Evolutionary conservation across 345 rosid genomes (phyloP), one percentile per base, ranked within the genome.

Genomic region (Gossypium turneri): DNA sequence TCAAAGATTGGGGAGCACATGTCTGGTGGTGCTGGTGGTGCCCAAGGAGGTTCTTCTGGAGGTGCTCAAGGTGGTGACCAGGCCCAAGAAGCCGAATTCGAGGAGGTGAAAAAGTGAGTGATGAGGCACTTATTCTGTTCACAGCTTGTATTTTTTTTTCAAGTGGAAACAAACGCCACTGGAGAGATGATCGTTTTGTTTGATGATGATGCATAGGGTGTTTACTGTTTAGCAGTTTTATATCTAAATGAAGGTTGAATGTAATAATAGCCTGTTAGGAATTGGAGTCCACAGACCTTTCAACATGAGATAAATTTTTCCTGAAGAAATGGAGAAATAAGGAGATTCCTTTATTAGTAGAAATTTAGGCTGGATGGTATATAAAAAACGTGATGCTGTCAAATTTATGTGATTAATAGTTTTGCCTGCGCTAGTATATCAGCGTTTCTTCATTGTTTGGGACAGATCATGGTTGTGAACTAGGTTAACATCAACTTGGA

Each of bases 1-100:
- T 90, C 98, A 0, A 92, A 94, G 92, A 91, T 94, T 13, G 98
- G 94, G 61, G 85, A 94, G 76, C 97, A 90, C 76, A 89, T 94
- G 94, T 65, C 88, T 1, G 88, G 90, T 15, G 85, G 87, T 69
- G 79, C 88, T 16, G 82, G 85, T n/a, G 89, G 86, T 17, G 56
- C 25, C 25, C 60, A 69, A 69, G 80, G 82, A 13, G 58, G 89
- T 48, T 75, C 85, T 25, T 73, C 93, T 3, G 91, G 87, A 52
- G 90, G 91, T 43, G 73, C 88, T 12, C 84, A 83, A 68, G 95
- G 97, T 24, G 91, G 87, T 12, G 95, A 94, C 3, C 88, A 86
- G 80, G 64, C 98, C 43, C 83, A 88, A 0, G 98, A 94, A 75
- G 97, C 97, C 0, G 98, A 94, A 51, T 94, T 86, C 24, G 94